These are phyloP conservation scores for Durotheca rogersii DNA, from an alignment of 495 filamentous ascomycete species.

Conservation along the genomic window DNA sequence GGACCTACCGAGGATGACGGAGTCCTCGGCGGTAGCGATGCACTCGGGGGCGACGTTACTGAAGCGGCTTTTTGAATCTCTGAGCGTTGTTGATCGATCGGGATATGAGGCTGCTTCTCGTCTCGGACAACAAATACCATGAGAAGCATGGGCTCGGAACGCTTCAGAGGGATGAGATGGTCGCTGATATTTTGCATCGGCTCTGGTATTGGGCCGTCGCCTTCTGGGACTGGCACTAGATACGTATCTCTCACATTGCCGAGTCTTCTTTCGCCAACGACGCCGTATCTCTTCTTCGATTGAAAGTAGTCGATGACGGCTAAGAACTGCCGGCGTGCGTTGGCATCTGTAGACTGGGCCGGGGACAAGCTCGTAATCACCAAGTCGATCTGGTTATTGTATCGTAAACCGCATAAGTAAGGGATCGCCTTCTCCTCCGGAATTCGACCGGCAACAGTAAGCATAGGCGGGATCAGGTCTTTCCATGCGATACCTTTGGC, in stretches of 20 bases:
- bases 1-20: constrained; percentile 49
- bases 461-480: constrained; percentile 63
- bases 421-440: constrained; percentile 75
- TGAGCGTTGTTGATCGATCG: constrained; percentile 49
- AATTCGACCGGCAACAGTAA: constrained; percentile 83
- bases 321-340: constrained; percentile 59
- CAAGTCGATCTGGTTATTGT: constrained; percentile 70
- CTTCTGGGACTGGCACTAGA: constrained; percentile 70
- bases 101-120: constrained; percentile 41
- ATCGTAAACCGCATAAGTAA: constrained; percentile 81
- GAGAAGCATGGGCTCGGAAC: constrained; percentile 69
- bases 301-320: constrained; percentile 78
- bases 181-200: constrained; percentile 78
- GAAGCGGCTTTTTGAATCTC: constrained; percentile 20
- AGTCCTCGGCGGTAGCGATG: constrained; percentile 37
- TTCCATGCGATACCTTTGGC: constrained; percentile 60
- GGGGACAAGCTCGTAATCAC: constrained; percentile 66
- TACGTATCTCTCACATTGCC: constrained; percentile 77
- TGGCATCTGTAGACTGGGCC: constrained; percentile 41
- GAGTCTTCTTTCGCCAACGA: constrained; percentile 67
- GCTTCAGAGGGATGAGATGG: constrained; percentile 64
- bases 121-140: constrained; percentile 73
- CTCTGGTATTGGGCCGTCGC: constrained; percentile 57
- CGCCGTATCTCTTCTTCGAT: constrained; percentile 74
- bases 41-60: constrained; percentile 25